phyloP scores from a whole-genome alignment of 108 stramenopile genomes.

The Nannochloropsis granulata region DNA sequence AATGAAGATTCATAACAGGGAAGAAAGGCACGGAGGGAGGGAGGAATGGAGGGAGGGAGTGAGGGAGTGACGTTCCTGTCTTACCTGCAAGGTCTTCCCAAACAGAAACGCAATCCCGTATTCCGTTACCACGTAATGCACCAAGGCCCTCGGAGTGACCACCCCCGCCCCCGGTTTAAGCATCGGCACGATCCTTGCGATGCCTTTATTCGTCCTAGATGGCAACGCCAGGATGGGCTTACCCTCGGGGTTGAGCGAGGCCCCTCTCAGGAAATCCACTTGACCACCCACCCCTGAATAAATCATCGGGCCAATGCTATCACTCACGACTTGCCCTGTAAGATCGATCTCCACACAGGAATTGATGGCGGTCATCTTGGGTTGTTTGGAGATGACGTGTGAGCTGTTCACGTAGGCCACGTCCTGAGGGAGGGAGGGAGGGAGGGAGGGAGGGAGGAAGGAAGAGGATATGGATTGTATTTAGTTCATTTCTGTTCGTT shows the following conservation, averaged over 20 bases:
- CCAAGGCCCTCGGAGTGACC: constrained; percentile 25
- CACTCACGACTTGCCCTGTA: constrained; percentile 23
- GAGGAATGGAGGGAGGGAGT: neutral
- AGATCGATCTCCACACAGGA: constrained; percentile 12
- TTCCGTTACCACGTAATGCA: constrained; percentile 27
- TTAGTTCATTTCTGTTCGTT: neutral
- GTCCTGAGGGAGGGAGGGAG: neutral
- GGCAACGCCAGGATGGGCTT: constrained; percentile 23
- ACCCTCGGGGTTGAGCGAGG: constrained; percentile 1
- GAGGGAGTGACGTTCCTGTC: neutral
- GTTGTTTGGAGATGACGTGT: constrained; percentile 9
- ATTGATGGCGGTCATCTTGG: constrained; percentile 31
- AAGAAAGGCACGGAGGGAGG: neutral
- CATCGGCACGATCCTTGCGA: constrained; percentile 9
- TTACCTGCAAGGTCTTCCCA: constrained; percentile 10
- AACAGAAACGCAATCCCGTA: constrained; percentile 16
- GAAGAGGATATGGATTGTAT: too few species aligned
- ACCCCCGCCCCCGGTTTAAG: constrained; percentile 21
- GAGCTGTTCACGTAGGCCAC: neutral
- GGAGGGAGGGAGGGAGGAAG: neutral
- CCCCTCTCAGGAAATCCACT: constrained; percentile 26
- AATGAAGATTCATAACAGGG: too few species aligned
- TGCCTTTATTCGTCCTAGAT: constrained; percentile 6
- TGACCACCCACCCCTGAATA: constrained; percentile 30
- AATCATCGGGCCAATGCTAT: constrained; percentile 18